These are phyloP conservation scores for Alternaria viburni DNA, from an alignment of 2,329 filamentous ascomycete species.

Conservation along the genomic window DNA sequence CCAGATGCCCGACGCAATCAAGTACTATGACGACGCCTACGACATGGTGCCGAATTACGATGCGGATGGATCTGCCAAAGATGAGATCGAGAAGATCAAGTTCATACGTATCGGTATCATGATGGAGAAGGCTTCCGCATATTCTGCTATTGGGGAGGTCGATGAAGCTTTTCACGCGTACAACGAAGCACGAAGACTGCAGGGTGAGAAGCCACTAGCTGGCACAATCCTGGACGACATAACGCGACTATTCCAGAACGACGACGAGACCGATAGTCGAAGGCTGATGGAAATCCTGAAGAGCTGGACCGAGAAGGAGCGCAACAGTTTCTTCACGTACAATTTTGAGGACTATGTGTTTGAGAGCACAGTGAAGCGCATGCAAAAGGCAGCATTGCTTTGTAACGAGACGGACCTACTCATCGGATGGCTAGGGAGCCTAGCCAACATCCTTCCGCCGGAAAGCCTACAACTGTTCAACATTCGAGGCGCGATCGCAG, in stretches of 20 bases:
- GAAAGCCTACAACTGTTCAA: constrained; percentile 1
- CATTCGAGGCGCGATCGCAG: neutral
- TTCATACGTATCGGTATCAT: neutral
- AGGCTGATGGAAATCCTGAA: neutral
- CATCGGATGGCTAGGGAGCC: neutral
- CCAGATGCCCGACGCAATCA: neutral
- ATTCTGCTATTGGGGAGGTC: neutral
- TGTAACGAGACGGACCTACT: neutral
- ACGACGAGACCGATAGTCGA: neutral
- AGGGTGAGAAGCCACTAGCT: neutral
- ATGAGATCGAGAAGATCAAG: neutral
- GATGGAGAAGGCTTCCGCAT: neutral
- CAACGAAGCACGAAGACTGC: neutral
- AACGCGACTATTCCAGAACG: neutral
- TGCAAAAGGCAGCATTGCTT: neutral
- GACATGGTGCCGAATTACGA: neutral
- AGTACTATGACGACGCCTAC: neutral
- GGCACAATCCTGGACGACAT: neutral
- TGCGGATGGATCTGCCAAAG: neutral
- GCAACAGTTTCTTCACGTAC: neutral
- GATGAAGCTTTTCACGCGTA: neutral
- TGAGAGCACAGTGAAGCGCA: too few species aligned
- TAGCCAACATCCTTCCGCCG: neutral
- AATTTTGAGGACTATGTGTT: neutral
- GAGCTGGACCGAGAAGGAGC: neutral